Evolutionary conservation across 345 rosid species (phyloP), one percentile per base, ranked within the genome.

Genomic region (Melaleuca quinquenervia): DNA sequence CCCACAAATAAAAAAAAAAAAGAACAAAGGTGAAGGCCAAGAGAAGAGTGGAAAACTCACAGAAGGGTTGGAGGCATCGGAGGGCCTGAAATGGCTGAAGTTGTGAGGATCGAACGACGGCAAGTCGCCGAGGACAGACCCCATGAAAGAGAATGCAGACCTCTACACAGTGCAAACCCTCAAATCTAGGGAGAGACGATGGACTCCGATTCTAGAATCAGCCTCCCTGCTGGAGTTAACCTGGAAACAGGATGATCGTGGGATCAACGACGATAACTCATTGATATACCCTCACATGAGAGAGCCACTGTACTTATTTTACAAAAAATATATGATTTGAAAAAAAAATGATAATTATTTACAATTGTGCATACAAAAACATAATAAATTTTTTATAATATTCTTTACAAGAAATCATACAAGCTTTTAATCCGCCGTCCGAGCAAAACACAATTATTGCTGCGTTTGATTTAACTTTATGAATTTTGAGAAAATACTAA

Each of bases 91-190:
- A 89, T 94, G 97, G 92, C 94, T 93, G 89, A 95, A 96, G 90
- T 95, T 96, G 89, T 94, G 95, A 84, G 98, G 97, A 89, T 96
- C 94, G 76, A 92, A 92, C 18, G 99, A 95, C 84, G 99, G 99
- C 90, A 91, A 93, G 84, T 92, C 94, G 52, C 97, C 94, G 75
- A 94, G 91, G 88, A 91, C 88, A 87, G 96, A 94, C 87, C 95
- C 96, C 99, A 96, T 95, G 85, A 70, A 56, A 18, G 78, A 36
- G 24, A 18, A 70, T 36, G 48, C 80, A 70, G 80, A 36, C 0
- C 80, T 70, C 80, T 70, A 26, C 80, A 18, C 48, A 0, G 48
- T 70, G 26, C 48, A 2, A 2, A 24, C 60, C 87, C 90, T 74
- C 85, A 53, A 87, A 85, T 87, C 86, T 74, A 85, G 32, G 84